Evolutionary conservation across 139 green algal genomes (phyloP), one percentile per base, ranked within the genome.

Genomic region (Haematococcus lacustris): DNA sequence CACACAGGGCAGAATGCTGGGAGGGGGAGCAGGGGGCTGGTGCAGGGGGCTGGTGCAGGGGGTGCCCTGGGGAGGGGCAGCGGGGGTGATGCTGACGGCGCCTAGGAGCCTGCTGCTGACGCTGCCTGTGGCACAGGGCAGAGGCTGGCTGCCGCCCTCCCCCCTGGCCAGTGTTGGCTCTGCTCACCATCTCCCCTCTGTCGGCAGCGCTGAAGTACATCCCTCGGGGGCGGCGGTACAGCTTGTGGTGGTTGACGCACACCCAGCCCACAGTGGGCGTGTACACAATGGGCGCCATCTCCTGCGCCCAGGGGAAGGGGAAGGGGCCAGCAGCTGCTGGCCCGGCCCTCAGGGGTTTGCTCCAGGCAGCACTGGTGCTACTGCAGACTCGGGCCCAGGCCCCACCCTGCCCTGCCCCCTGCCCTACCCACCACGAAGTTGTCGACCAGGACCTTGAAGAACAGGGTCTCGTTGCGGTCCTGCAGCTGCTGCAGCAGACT

Each of bases 391-490:
- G 9, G 17, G 17, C 9, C 9, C 43, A 53, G 17, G 9, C 43
- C 43, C 43, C 9, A 53, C 43, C 43, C 43, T 28, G 9, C 43
- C 43, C 43, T 17, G 9, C 9, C 9, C 43, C 9, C 43, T 53
- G 43, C 9, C 21, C 35, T 25, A 35, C 65, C 30, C 60, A 79
- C 73, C 72, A 64, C 77, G 73, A 90, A 86, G 68, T 88, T 78
- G 33, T 88, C 73, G 32, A 83, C 51, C 39, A 84, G 83, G 5
- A 88, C 73, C 33, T 74, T 84, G 86, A 97, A 98, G 80, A 94
- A 98, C 0, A 98, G 87, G 1, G 91, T 96, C 80, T 97, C 92
- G 76, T 98, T 98, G 66, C 94, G 82, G 76, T 98, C 88, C 76
- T 97, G 86, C 66, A 96, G 78, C 61, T 86, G 75, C 65, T 90